These are phyloP conservation scores for Wickerhamiella lipophila DNA, from an alignment of 805 yeast species.

Conservation along the genomic window DNA sequence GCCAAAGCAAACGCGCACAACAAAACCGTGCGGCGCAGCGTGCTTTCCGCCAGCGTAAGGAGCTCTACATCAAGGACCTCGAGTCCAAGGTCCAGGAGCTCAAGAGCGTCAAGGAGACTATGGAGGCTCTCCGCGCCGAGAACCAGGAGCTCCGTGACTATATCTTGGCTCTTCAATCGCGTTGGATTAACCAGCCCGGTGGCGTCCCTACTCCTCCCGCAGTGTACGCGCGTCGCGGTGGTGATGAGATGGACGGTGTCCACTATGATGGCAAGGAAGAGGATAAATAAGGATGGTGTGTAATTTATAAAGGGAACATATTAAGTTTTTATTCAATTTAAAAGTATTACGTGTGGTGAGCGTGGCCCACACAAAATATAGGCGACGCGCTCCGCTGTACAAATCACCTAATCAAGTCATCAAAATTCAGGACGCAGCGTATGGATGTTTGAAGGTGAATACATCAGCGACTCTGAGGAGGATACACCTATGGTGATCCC, in stretches of 20 bases:
- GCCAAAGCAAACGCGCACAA: slow-evolving; percentile 71
- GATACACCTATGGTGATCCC: not conserved
- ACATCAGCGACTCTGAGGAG: slow-evolving; percentile 3
- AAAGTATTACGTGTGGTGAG: too few relatives aligned
- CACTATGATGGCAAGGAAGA: slow-evolving; percentile 23
- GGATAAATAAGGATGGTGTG: slow-evolving; percentile 16
- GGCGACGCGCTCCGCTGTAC: not conserved
- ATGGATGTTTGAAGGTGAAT: slow-evolving; percentile 1
- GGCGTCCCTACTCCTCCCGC: slow-evolving; percentile 36
- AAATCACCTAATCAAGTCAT: not conserved
- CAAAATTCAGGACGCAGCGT: not conserved
- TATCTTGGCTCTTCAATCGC: slow-evolving; percentile 54
- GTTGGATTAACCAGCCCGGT: slow-evolving; percentile 43
- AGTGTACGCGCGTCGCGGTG: slow-evolving; percentile 22
- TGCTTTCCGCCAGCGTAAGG: slow-evolving; percentile 79
- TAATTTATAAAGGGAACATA: slow-evolving; percentile 2
- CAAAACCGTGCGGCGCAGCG: slow-evolving; percentile 88
- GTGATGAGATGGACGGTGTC: slow-evolving; percentile 20
- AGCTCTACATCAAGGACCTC: slow-evolving; percentile 64
- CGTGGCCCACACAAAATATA: not conserved
- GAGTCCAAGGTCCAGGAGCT: slow-evolving; percentile 58
- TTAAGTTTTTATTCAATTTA: too few relatives aligned
- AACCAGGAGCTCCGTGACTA: slow-evolving; percentile 62
- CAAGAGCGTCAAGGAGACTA: slow-evolving; percentile 47
- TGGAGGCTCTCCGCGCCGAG: slow-evolving; percentile 56